A percentile compares a stretch with the other conserved stretches of the same genome.
Conservation (phyloP, 139 green algal species). For the Yamagishiella unicocca region DNA sequence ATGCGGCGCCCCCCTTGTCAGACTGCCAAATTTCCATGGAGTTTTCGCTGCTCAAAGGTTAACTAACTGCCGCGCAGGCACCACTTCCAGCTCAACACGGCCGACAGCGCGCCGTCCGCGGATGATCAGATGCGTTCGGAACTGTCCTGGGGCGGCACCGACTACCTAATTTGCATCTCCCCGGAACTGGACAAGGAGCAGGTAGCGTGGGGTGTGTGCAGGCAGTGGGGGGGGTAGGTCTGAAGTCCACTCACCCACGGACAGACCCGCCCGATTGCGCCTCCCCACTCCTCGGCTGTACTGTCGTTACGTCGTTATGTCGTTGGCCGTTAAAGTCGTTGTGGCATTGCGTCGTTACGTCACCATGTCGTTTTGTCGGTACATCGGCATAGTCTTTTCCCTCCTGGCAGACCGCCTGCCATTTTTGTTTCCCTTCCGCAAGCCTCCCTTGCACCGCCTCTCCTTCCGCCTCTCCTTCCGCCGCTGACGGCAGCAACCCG, state of each 20-base stretch:
- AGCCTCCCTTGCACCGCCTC: not conserved
- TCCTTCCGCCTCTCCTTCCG: not conserved
- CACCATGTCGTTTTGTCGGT: too few species aligned
- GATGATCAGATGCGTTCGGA: not conserved
- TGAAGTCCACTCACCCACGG: too few species aligned
- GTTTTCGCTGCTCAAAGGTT: too few species aligned
- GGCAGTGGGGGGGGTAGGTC: too few species aligned
- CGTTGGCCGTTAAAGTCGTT: too few species aligned
- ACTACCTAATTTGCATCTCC: conserved; percentile 15
- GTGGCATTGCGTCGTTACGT: too few species aligned
- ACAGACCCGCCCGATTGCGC: too few species aligned
- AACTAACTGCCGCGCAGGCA: not conserved
- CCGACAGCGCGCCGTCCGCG: not conserved
- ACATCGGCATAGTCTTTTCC: not conserved
- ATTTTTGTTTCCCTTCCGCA: not conserved
- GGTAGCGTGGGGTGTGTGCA: too few species aligned
- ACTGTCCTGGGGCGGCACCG: not conserved
- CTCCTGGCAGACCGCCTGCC: not conserved
- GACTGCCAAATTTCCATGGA: too few species aligned
- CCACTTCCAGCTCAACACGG: not conserved
- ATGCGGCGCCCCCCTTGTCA: too few species aligned
- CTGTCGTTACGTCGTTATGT: too few species aligned
- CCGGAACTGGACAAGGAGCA: conserved; percentile 15
- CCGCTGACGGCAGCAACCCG: not conserved
- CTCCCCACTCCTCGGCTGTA: too few species aligned